Base-by-base conservation (phyloP, 179 eudicot genomes). In the Beta macrorhiza region DNA sequence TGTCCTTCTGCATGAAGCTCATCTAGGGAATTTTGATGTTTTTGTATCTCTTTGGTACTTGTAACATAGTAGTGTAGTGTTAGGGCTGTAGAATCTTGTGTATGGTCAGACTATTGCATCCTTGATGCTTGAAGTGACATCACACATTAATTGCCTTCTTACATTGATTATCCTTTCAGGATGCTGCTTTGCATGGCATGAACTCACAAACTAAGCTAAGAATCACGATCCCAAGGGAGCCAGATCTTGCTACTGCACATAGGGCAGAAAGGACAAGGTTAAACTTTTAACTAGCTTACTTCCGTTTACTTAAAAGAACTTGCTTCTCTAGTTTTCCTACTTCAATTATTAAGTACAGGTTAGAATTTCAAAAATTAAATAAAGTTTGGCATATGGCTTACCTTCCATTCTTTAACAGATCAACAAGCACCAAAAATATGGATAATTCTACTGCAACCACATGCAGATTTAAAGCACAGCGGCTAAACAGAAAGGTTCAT, bases 141-240 rank as follows among this genome's bases (percentile, higher is more conserved):
- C n/a, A 16, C 56, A 52, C 14, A 25, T 1, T 3, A 45, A 62
- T 7, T n/a, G 45, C 49, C 55, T 65, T 11, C 37, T 14, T 20
- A 81, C 25, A 65, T 80, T 58, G 79, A 8, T 80, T 80, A 49
- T 32, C 75, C 56, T 80, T 85, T 74, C 85, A 95, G 97, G 93
- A 86, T 79, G 89, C 76, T 75, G 62, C 79, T 82, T 70, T 77
- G 72, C 79, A 81, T 75, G 89, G 83, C 62, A 78, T 77, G 57
- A 79, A 57, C 49, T 13, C 74, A 20, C 88, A 83, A 20, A 67
- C 83, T 73, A 92, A 81, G 89, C 79, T 86, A 75, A 88, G 88
- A 87, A 83, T 91, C 74, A 93, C 98, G 65, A 87, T 93, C 82
- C 98, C 99, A 67, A 87, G 90, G 83, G 97, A 92, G 81, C 99